phyloP scores from a whole-genome alignment of 2,329 filamentous ascomycete genomes.

The Colletotrichum musae region DNA sequence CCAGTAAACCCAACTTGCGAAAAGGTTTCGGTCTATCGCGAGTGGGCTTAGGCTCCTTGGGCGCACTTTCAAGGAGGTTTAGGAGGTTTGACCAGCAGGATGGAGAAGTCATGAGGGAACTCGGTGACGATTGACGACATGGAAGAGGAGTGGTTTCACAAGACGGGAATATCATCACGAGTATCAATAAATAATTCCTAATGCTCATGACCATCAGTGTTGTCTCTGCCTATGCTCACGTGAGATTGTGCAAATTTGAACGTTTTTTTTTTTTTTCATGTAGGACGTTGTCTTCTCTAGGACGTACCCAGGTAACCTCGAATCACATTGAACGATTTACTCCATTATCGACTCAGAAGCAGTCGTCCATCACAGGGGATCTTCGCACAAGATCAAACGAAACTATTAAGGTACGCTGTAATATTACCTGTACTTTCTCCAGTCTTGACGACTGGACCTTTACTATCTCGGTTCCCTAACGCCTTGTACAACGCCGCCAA shows the following conservation, averaged over 20 bases:
- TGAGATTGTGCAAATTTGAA: not conserved
- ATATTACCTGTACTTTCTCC: slow-evolving; percentile 19
- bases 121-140: not conserved
- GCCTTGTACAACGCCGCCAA: not conserved
- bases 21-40: slow-evolving; percentile 20
- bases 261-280: too few relatives aligned
- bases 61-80: too few relatives aligned
- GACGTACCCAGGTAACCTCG: too few relatives aligned
- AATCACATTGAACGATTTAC: too few relatives aligned
- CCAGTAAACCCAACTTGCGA: slow-evolving; percentile 37
- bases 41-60: not conserved
- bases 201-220: not conserved
- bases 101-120: not conserved
- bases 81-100: not conserved
- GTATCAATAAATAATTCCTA: slow-evolving; percentile 14
- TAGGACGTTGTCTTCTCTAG: too few relatives aligned
- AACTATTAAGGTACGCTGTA: not conserved
- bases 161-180: not conserved
- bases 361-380: too few relatives aligned
- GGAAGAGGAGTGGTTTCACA: not conserved
- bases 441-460: not conserved
- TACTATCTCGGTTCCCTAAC: not conserved
- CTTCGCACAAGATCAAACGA: too few relatives aligned
- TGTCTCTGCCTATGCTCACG: not conserved
- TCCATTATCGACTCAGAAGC: too few relatives aligned